These are phyloP conservation scores for Leccinum disarticulatum DNA, from an alignment of 768 basidiomycete species.

Conservation along the genomic window DNA sequence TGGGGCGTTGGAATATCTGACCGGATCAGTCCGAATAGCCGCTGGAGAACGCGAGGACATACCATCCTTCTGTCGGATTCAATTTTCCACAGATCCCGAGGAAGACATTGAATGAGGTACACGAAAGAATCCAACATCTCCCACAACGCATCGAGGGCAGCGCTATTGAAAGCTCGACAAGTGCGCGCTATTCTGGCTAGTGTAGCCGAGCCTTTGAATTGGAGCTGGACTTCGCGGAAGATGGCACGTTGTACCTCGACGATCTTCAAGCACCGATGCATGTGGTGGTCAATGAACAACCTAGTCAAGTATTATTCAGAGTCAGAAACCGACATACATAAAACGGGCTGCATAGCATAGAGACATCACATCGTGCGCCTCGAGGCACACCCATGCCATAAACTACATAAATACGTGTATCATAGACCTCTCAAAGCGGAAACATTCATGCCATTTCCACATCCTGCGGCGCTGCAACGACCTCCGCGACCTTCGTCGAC, in stretches of 20 bases:
- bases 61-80: slow-evolving; percentile 15
- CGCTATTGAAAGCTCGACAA: slow-evolving; percentile 22
- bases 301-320: background rate
- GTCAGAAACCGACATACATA: background rate
- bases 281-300: background rate
- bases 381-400: slow-evolving; percentile 9
- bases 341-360: slow-evolving; percentile 1
- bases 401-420: slow-evolving; percentile 20
- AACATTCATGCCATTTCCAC: slow-evolving; percentile 52
- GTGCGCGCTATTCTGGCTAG: slow-evolving; percentile 28
- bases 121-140: slow-evolving; percentile 19
- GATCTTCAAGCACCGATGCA: slow-evolving; percentile 29
- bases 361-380: background rate
- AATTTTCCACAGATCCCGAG: slow-evolving; percentile 29
- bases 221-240: slow-evolving; percentile 18
- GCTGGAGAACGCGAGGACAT: background rate
- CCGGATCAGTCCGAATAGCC: slow-evolving; percentile 9
- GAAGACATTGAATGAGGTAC: slow-evolving; percentile 26
- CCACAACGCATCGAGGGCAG: slow-evolving; percentile 30
- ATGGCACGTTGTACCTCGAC: slow-evolving; percentile 27
- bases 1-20: slow-evolving; percentile 25
- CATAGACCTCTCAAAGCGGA: background rate
- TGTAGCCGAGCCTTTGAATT: background rate
- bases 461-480: slow-evolving; percentile 36
- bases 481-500: slow-evolving; percentile 11